Conservation (phyloP, 1,284 basidiomycete genomes). For the Nidula niveotomentosa region DNA sequence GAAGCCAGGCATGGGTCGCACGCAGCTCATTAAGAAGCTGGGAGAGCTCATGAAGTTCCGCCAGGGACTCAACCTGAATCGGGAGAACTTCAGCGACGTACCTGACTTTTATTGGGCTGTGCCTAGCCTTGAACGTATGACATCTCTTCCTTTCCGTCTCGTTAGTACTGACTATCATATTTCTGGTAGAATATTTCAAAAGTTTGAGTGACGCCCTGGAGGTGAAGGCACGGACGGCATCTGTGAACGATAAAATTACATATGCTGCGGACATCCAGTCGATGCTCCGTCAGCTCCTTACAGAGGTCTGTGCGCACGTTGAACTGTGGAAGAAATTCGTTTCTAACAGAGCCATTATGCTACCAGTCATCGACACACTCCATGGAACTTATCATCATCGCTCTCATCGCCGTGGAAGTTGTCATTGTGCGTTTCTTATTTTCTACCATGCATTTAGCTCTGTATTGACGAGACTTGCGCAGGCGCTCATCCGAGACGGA, state of each 20-base stretch:
- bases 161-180: background rate
- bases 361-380: conserved; percentile 77
- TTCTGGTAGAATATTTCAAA: conserved; percentile 74
- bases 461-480: background rate
- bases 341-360: conserved; percentile 1
- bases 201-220: conserved; percentile 81
- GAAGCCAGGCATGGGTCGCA: conserved; percentile 76
- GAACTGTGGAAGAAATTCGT: background rate
- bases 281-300: conserved; percentile 73
- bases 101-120: conserved; percentile 93
- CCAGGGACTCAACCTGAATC: conserved; percentile 84
- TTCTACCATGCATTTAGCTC: background rate
- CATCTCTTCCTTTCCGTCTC: background rate
- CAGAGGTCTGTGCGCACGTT: conserved; percentile 51
- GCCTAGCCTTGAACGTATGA: conserved; percentile 79
- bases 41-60: conserved; percentile 87
- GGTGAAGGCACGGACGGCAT: conserved; percentile 74
- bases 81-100: conserved; percentile 86
- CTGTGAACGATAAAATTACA: conserved; percentile 90
- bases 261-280: conserved; percentile 88
- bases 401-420: conserved; percentile 88
- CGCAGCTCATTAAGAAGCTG: conserved; percentile 83
- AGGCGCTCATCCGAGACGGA: conserved; percentile 62
- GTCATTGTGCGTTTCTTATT: conserved; percentile 63
- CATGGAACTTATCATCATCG: conserved; percentile 92